Conservation (phyloP, 2,329 filamentous ascomycete species). For the Fusarium redolens region DNA sequence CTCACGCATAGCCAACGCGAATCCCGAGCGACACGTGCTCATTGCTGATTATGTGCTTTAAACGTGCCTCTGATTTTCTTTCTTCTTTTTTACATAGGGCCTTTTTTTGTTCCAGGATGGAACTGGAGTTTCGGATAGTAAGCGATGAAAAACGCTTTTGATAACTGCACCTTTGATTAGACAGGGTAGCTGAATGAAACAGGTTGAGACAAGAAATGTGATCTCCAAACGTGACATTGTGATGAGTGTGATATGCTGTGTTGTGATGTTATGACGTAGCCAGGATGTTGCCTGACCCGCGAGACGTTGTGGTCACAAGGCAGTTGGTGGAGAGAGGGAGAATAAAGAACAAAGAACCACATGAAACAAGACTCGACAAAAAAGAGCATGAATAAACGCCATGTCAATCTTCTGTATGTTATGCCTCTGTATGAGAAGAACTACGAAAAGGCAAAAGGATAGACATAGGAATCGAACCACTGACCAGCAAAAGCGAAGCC, state of each 20-base stretch:
- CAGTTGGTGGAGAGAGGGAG: background rate
- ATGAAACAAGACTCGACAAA: background rate
- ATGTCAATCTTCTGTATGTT: background rate
- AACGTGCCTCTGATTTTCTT: conserved; percentile 31
- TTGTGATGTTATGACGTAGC: background rate
- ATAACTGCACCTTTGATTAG: conserved; percentile 9
- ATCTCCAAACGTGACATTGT: background rate
- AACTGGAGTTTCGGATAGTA: conserved; percentile 40
- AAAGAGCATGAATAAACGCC: background rate
- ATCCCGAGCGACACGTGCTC: conserved; percentile 13
- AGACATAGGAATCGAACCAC: background rate
- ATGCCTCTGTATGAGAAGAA: rapidly evolving
- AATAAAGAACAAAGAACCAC: background rate
- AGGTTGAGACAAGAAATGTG: conserved; percentile 5
- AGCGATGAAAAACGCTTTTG: conserved; percentile 22
- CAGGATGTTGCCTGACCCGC: background rate
- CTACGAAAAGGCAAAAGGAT: background rate
- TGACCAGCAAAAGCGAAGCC: conserved; percentile 22
- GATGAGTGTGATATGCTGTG: background rate
- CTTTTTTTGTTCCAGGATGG: conserved; percentile 26
- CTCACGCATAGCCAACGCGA: conserved; percentile 11
- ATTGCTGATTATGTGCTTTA: background rate
- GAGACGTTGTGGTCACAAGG: background rate
- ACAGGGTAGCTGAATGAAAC: conserved; percentile 29
- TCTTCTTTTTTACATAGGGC: conserved; percentile 24